Evolutionary conservation across 352 stramenopile genomes (phyloP).

Genomic region (Phytopythium oedochilum): DNA sequence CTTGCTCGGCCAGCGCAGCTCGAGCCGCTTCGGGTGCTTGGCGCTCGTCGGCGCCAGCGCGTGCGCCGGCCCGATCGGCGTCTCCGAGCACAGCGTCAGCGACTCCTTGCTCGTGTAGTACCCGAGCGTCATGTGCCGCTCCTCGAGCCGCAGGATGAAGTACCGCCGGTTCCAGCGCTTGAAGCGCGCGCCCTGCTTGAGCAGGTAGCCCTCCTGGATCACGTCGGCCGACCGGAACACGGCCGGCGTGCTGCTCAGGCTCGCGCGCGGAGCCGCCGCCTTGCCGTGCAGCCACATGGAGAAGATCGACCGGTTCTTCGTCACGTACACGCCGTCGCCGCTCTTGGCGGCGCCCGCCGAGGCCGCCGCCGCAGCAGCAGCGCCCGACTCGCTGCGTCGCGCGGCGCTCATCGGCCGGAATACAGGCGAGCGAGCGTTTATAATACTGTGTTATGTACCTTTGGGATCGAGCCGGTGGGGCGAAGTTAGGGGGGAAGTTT

Average conservation of each 20-base stretch:
- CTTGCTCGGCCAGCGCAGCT: slow-evolving; percentile 69
- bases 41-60: slow-evolving; percentile 41
- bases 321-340: slow-evolving; percentile 77
- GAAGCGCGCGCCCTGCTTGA: slow-evolving; percentile 77
- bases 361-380: too few species aligned
- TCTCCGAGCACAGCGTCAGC: slow-evolving; percentile 75
- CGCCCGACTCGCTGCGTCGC: background rate
- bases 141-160: slow-evolving; percentile 82
- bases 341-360: background rate
- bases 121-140: slow-evolving; percentile 84
- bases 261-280: slow-evolving; percentile 33
- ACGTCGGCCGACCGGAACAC: slow-evolving; percentile 83
- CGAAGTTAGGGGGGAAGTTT: too few species aligned
- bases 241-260: slow-evolving; percentile 22
- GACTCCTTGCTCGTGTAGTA: slow-evolving; percentile 87
- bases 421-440: too few species aligned
- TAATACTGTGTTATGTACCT: too few species aligned
- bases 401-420: background rate
- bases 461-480: too few species aligned
- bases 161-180: slow-evolving; percentile 83
- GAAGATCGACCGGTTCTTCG: slow-evolving; percentile 80
- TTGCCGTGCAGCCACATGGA: slow-evolving; percentile 86
- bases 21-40: slow-evolving; percentile 59
- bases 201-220: slow-evolving; percentile 80
- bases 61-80: slow-evolving; percentile 73